Conservation (phyloP, 805 yeast genomes). For the Kazachstania taianensis region DNA sequence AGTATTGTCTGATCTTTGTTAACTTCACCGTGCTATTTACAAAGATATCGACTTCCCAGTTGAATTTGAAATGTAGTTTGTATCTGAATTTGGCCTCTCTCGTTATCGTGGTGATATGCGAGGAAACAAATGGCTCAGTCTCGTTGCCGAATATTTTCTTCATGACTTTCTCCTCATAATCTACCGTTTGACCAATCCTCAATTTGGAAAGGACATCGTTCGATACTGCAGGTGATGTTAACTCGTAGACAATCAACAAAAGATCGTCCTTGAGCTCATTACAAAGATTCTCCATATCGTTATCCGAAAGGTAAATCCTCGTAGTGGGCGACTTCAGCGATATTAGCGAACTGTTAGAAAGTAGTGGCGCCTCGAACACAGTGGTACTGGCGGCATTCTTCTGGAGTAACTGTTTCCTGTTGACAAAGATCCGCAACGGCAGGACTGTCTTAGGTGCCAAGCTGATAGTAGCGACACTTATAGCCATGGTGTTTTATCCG, state of each 20-base stretch:
- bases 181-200: constrained; percentile 18
- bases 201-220: constrained; percentile 17
- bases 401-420: constrained; percentile 21
- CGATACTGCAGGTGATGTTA: constrained; percentile 16
- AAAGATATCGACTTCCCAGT: constrained; percentile 27
- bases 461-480: constrained; percentile 19
- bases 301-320: constrained; percentile 22
- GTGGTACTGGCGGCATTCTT: constrained; percentile 12
- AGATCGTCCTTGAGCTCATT: constrained; percentile 22
- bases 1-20: constrained; percentile 16
- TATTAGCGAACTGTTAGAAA: constrained; percentile 28
- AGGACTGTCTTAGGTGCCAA: constrained; percentile 15
- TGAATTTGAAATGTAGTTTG: constrained; percentile 18
- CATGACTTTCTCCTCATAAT: constrained; percentile 13
- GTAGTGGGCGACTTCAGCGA: constrained; percentile 24
- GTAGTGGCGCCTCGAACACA: constrained; percentile 25
- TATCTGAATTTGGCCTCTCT: constrained; percentile 20
- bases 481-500: constrained; percentile 10
- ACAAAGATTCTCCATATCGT: constrained; percentile 21
- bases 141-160: constrained; percentile 4
- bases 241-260: constrained; percentile 21
- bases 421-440: constrained; percentile 23
- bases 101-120: constrained; percentile 18
- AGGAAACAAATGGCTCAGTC: not conserved
- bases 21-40: constrained; percentile 20